A percentile compares a stretch with the other conserved stretches of the same genome.
Evolutionary conservation across 805 yeast species (phyloP).

Genomic region (Yarrowia bubula): DNA sequence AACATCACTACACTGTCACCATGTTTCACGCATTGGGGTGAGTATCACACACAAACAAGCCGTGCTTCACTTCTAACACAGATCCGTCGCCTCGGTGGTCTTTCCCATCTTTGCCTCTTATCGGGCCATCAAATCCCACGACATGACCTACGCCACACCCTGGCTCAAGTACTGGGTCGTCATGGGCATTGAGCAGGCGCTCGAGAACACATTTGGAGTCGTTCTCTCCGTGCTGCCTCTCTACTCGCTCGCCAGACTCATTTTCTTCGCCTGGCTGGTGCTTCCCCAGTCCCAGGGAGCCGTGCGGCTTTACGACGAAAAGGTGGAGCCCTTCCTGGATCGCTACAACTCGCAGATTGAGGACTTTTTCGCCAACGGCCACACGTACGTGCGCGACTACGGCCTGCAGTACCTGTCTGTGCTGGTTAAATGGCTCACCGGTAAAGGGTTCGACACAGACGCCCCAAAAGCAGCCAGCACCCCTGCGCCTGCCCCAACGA

Average conservation of each 20-base stretch:
- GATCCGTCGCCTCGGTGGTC: slow-evolving; percentile 45
- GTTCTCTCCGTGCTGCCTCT: slow-evolving; percentile 56
- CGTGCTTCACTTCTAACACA: slow-evolving; percentile 20
- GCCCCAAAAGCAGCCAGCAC: background rate
- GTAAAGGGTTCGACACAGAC: slow-evolving; percentile 1
- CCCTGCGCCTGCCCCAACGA: background rate
- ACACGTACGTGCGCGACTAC: slow-evolving; percentile 29
- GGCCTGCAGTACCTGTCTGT: slow-evolving; percentile 31
- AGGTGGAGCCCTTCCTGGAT: slow-evolving; percentile 44
- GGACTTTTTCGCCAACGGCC: slow-evolving; percentile 31
- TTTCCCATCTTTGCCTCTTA: slow-evolving; percentile 64
- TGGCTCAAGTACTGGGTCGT: slow-evolving; percentile 71
- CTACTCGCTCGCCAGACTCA: slow-evolving; percentile 48
- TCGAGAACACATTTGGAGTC: slow-evolving; percentile 46
- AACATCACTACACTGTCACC: background rate
- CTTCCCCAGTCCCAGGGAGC: slow-evolving; percentile 52
- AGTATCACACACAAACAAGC: background rate
- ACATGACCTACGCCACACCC: slow-evolving; percentile 41
- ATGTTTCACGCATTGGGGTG: slow-evolving; percentile 23
- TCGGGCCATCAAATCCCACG: slow-evolving; percentile 51
- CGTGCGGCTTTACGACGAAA: slow-evolving; percentile 41
- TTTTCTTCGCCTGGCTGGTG: slow-evolving; percentile 59
- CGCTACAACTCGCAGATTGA: slow-evolving; percentile 43
- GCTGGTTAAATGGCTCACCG: slow-evolving; percentile 14
- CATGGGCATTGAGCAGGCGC: slow-evolving; percentile 44